Evolutionary conservation across 2,329 filamentous ascomycete genomes (phyloP).

Genomic region (Penicillium janthinellum): DNA sequence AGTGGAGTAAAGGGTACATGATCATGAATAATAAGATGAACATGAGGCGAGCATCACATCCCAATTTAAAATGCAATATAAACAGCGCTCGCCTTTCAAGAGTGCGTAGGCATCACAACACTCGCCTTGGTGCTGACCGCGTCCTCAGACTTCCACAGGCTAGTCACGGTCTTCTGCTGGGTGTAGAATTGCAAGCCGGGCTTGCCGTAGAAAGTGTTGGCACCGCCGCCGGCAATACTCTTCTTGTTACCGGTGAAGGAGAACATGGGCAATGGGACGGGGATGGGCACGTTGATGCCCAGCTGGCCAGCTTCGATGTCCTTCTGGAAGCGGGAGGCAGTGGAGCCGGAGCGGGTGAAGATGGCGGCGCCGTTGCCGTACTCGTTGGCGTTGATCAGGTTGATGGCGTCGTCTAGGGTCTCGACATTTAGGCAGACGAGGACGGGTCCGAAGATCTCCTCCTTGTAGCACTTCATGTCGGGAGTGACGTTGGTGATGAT

Average conservation of each 20-base stretch:
- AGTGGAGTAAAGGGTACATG: background rate
- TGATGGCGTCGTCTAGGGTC: constrained; percentile 64
- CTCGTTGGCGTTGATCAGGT: constrained; percentile 66
- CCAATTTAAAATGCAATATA: constrained; percentile 3
- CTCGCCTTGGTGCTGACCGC: constrained; percentile 81
- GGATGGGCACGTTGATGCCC: constrained; percentile 68
- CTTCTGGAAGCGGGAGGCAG: constrained; percentile 64
- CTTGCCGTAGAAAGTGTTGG: constrained; percentile 92
- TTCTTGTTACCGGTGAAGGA: constrained; percentile 76
- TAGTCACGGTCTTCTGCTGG: constrained; percentile 95
- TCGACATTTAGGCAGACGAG: constrained; percentile 63
- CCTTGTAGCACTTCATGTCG: constrained; percentile 67
- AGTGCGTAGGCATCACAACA: constrained; percentile 81
- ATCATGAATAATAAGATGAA: constrained; percentile 4
- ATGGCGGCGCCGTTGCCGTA: constrained; percentile 69
- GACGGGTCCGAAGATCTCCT: constrained; percentile 69
- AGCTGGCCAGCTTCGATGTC: constrained; percentile 68
- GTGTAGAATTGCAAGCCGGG: constrained; percentile 94
- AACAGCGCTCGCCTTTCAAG: constrained; percentile 22
- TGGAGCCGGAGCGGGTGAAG: constrained; percentile 65
- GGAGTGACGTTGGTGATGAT: constrained; percentile 67
- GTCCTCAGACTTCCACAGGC: constrained; percentile 84
- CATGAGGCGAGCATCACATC: background rate
- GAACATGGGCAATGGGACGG: constrained; percentile 64
- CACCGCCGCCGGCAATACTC: constrained; percentile 86